These are phyloP conservation scores for Areca catechu DNA, from an alignment of 176 grass and related monocot species.

Conservation along the genomic window DNA sequence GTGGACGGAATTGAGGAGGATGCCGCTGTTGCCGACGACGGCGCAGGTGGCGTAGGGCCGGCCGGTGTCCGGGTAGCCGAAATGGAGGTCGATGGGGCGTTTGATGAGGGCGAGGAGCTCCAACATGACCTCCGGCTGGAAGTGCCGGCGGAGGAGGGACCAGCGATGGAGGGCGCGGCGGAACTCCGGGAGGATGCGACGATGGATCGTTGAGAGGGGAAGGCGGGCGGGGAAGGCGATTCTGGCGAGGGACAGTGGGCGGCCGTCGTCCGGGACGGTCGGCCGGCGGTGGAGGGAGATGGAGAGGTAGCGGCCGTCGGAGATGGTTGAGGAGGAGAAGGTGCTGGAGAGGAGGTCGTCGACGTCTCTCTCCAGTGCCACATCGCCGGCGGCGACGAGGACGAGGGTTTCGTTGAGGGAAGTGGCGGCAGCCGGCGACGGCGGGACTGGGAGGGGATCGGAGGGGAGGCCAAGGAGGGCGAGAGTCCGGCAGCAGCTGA, in stretches of 20 bases:
- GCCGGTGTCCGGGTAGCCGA: not conserved
- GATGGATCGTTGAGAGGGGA: slow-evolving; percentile 9
- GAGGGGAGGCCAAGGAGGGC: not conserved
- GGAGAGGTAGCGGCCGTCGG: slow-evolving; percentile 10
- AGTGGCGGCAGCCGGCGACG: slow-evolving; percentile 23
- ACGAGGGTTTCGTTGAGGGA: not conserved
- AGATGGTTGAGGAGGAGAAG: slow-evolving; percentile 25
- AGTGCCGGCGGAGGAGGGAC: slow-evolving; percentile 52
- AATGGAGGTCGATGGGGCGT: slow-evolving; percentile 23
- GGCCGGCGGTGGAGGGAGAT: slow-evolving; percentile 3
- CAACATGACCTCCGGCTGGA: slow-evolving; percentile 45
- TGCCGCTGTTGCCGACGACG: slow-evolving; percentile 91
- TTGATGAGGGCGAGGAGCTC: slow-evolving; percentile 19
- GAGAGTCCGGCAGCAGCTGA: slow-evolving; percentile 21
- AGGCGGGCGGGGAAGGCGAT: not conserved
- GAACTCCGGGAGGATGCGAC: slow-evolving; percentile 31
- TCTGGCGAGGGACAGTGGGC: slow-evolving; percentile 31
- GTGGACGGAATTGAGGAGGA: slow-evolving; percentile 52
- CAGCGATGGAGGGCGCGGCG: slow-evolving; percentile 48
- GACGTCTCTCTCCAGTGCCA: too few species aligned
- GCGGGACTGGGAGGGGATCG: not conserved
- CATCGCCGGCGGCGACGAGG: not conserved
- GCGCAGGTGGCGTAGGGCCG: slow-evolving; percentile 49
- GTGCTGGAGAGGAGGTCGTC: not conserved
- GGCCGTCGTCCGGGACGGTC: slow-evolving; percentile 31